These are phyloP conservation scores for Nothomitra cinnamomea DNA, from an alignment of 2,329 filamentous ascomycete genomes.

Conservation along the genomic window DNA sequence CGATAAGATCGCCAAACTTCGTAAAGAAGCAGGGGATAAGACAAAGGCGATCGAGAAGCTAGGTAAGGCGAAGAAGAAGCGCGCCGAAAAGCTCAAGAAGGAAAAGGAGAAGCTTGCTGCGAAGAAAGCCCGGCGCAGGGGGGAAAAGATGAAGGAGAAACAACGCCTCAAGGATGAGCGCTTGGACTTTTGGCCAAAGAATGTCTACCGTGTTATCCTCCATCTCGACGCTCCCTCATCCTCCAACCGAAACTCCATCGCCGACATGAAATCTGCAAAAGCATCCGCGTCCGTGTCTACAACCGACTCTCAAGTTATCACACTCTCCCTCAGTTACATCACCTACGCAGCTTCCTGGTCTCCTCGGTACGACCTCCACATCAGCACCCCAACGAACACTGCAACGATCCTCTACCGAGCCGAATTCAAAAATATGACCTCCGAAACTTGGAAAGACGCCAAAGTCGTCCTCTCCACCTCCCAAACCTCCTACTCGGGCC, in stretches of 20 bases:
- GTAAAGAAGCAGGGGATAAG: conserved; percentile 15
- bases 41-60: conserved; percentile 14
- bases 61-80: conserved; percentile 8
- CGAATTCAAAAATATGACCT: conserved; percentile 42
- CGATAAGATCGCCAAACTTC: conserved; percentile 13
- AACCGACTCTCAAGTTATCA: conserved; percentile 3
- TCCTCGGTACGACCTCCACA: conserved; percentile 43
- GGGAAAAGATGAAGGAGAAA: conserved; percentile 5
- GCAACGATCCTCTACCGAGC: conserved; percentile 44
- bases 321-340: conserved; percentile 39
- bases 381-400: conserved; percentile 37
- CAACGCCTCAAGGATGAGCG: conserved; percentile 17
- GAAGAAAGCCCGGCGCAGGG: conserved; percentile 10
- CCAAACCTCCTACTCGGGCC: conserved; percentile 38
- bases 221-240: conserved; percentile 18
- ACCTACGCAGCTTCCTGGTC: conserved; percentile 40
- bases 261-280: not conserved
- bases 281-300: not conserved
- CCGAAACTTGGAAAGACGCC: conserved; percentile 45
- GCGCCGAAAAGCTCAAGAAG: conserved; percentile 13
- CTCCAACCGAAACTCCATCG: conserved; percentile 1
- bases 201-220: conserved; percentile 21
- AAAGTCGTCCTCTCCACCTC: conserved; percentile 46
- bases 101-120: conserved; percentile 13
- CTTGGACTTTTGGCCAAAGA: conserved; percentile 21